Conservation (phyloP, 345 rosid species). For the Pistacia atlantica region DNA sequence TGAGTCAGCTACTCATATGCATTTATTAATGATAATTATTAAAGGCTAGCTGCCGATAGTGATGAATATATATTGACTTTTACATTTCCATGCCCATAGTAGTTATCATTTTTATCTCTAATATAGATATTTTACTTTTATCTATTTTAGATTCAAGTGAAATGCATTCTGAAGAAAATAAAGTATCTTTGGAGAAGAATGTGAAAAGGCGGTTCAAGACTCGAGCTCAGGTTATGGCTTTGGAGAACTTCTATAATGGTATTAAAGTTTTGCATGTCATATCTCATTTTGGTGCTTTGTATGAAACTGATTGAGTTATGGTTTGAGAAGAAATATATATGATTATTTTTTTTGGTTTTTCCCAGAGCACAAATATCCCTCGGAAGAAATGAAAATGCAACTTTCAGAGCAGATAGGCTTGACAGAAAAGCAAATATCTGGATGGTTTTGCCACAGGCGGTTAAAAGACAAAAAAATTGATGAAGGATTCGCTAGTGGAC, state of each 20-base stretch:
- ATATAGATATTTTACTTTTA: background rate
- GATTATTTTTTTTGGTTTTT: slow-evolving; percentile 1
- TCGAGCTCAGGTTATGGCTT: slow-evolving; percentile 66
- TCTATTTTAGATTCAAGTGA: slow-evolving; percentile 56
- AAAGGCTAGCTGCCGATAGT: background rate
- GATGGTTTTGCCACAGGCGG: slow-evolving; percentile 99
- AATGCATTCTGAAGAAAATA: slow-evolving; percentile 60
- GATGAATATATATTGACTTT: background rate
- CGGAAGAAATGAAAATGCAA: slow-evolving; percentile 76
- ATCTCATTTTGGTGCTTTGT: slow-evolving; percentile 23
- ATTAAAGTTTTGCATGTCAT: slow-evolving; percentile 20
- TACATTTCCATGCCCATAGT: background rate
- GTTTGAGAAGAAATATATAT: slow-evolving; percentile 11
- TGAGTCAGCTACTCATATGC: background rate
- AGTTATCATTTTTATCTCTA: background rate
- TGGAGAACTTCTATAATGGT: slow-evolving; percentile 86
- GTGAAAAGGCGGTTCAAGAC: slow-evolving; percentile 73
- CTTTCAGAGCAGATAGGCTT: slow-evolving; percentile 68
- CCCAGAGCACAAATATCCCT: slow-evolving; percentile 78
- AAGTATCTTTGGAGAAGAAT: slow-evolving; percentile 54
- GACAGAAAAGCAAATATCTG: slow-evolving; percentile 94
- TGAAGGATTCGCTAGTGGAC: slow-evolving; percentile 56
- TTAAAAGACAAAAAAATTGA: slow-evolving; percentile 82
- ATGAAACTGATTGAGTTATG: slow-evolving; percentile 9
- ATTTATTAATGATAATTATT: background rate